These are phyloP conservation scores for Calocera viscosa DNA, from an alignment of 768 basidiomycete species.

Conservation along the genomic window DNA sequence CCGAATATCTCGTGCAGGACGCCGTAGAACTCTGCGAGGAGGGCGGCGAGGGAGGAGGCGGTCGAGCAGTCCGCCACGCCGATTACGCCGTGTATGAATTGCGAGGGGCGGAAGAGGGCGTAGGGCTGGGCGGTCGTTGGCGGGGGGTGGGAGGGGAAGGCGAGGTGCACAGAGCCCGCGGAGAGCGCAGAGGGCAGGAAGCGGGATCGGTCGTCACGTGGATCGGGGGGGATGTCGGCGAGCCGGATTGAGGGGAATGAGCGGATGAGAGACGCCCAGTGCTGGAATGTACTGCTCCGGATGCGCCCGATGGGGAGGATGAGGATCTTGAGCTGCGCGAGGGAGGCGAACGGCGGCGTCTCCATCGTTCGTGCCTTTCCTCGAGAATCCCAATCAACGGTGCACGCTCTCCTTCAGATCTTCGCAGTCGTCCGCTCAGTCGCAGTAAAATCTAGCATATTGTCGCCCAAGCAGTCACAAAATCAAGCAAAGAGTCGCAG, in stretches of 20 bases:
- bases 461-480: too few relatives aligned
- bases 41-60: slow-evolving; percentile 39
- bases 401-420: too few relatives aligned
- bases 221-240: slow-evolving; percentile 69
- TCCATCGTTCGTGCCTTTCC: slow-evolving; percentile 15
- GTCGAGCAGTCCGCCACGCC: slow-evolving; percentile 66
- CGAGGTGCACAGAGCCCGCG: slow-evolving; percentile 69
- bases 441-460: too few relatives aligned
- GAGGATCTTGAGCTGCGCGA: slow-evolving; percentile 75
- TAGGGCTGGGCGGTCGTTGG: slow-evolving; percentile 55
- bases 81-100: slow-evolving; percentile 77
- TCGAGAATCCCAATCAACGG: not conserved
- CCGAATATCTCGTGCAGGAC: slow-evolving; percentile 55
- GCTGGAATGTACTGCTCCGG: slow-evolving; percentile 52
- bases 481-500: too few relatives aligned
- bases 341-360: slow-evolving; percentile 47
- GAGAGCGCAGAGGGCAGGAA: slow-evolving; percentile 71
- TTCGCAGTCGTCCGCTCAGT: too few relatives aligned
- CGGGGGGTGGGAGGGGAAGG: slow-evolving; percentile 62
- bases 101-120: slow-evolving; percentile 61
- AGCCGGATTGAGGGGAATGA: slow-evolving; percentile 61
- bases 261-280: slow-evolving; percentile 60
- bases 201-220: slow-evolving; percentile 62
- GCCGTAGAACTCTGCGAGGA: slow-evolving; percentile 54
- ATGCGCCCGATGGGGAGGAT: slow-evolving; percentile 78